Base-by-base conservation (phyloP, 2,329 filamentous ascomycete species). In the Harringtonia lauricola region DNA sequence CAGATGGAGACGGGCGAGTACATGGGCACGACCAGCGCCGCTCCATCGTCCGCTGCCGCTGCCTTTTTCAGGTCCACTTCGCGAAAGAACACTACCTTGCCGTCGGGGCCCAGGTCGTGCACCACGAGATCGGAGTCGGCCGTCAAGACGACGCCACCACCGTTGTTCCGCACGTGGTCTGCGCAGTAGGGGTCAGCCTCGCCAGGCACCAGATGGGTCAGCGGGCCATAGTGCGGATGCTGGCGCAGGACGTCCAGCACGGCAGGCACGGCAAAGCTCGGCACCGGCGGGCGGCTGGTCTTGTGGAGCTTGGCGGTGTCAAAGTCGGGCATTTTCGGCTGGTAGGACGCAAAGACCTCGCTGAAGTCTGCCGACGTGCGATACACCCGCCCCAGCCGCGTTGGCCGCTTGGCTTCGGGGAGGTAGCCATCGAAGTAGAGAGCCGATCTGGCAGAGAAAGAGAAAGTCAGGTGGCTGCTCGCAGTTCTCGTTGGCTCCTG, bases 371-470 rank as follows among this genome's bases (percentile, higher is more conserved):
- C 62, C 8, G 82, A 74, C 19, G 69, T 74, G 18, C 66, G 70
- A 40, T 76, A 65, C 30, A 84, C 66, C 29, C 87, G 72, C 10
- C 71, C 60, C 41, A 80, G 63, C 5, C 87, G 74, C 8, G 78
- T 75, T 0, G 64, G 58, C 29, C 71, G 68, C 57, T 95, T 95
- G 5, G 67, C 60, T 0, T 58, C 46, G 0, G 90, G 90, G 1
- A 96, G 69, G 44, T 77, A 81, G 14, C 88, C 88, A 59, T 96
- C 90, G 54, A 96, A 95, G 58, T 83, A 88, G 42, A 95, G 83
- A 38, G 71, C 76, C 46, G 75, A 64, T 51, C 80, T 85, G 59
- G 49, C 15, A 14, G 10, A 24, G 15, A 21, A 19, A 14, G 10
- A 24, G 15, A 21, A 26, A 7, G 24, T 22, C 21, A 22, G 30